Evolutionary conservation across 1,139 yeast species (phyloP), one percentile per base, ranked within the genome.

Genomic region (Blastobotrys petasosporus): DNA sequence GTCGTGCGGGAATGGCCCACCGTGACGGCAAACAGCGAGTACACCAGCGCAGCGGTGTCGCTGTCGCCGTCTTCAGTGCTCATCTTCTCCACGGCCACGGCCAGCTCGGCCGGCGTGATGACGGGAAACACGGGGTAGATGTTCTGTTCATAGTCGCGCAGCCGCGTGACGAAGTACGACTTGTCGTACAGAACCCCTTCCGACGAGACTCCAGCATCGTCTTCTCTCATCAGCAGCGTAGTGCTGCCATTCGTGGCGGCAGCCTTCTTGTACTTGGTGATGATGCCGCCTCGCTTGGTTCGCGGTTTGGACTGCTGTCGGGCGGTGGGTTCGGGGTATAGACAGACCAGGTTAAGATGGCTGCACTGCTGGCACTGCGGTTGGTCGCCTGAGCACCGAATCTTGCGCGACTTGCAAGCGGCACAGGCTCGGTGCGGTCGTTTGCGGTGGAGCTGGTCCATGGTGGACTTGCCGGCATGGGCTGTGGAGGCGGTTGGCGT

Each of bases 61-160:
- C 20, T 29, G 11, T 46, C 43, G n/a, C 32, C 31, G 2, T 44
- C 30, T 25, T 42, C 46, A 11, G 37, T 30, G 29, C 37, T 32
- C 6, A 46, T 16, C 13, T 34, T 34, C 12, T 32, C 44, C 9
- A 52, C 45, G 8, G 49, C 41, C 30, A 39, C 41, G 11, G 44
- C 39, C 11, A 53, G 34, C 37, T 53, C 56, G 2, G 34, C 32
- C 29, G 46, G 50, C 2, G 50, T 29, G 30, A 53, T 42, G 9
- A 51, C 41, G 1, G 57, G 57, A 40, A 51, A 53, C 12, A 53
- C 50, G 2, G 57, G 56, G 41, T 51, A 54, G 12, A 53, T 44
- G 28, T 34, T 23, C 12, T 45, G 35, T 31, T 41, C 44, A 36
- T 51, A 54, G 13, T 37, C 41, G 6, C 44, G 35, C 3, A 51